These are phyloP conservation scores for Malbranchea cinnamomea DNA, from an alignment of 2,329 filamentous ascomycete species.

Conservation along the genomic window DNA sequence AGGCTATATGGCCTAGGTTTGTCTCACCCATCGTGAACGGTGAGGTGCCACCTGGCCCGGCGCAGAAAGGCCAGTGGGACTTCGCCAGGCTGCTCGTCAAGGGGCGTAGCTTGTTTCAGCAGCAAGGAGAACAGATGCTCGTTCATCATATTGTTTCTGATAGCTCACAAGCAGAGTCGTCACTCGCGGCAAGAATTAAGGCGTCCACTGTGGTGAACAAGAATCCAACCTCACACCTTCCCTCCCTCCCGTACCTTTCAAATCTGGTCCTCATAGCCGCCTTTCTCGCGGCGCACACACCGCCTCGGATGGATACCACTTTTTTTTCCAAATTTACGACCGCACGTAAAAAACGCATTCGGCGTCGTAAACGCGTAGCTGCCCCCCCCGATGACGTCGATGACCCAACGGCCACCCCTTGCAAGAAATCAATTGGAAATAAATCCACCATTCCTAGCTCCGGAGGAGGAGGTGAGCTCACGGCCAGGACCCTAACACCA, in stretches of 20 bases:
- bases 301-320: constrained; percentile 32
- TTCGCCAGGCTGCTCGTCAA: constrained; percentile 66
- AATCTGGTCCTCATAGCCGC: constrained; percentile 32
- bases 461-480: constrained; percentile 12
- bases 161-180: constrained; percentile 10
- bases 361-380: constrained; percentile 21
- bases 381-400: constrained; percentile 18
- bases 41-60: constrained; percentile 30
- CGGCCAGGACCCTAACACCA: constrained; percentile 26
- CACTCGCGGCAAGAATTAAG: not conserved
- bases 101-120: constrained; percentile 31
- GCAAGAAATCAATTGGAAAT: constrained; percentile 22
- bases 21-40: constrained; percentile 60
- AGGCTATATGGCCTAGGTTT: constrained; percentile 73
- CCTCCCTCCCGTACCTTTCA: constrained; percentile 31
- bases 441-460: constrained; percentile 25
- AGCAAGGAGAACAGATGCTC: constrained; percentile 30
- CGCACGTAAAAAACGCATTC: constrained; percentile 29
- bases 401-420: constrained; percentile 16
- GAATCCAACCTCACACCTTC: constrained; percentile 16
- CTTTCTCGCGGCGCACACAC: constrained; percentile 33
- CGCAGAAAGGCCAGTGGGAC: constrained; percentile 51
- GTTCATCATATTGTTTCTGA: constrained; percentile 26
- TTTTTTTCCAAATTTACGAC: constrained; percentile 36
- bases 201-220: constrained; percentile 3